phyloP scores from a whole-genome alignment of 1,284 basidiomycete species.

The Moesziomyces parantarcticus region DNA sequence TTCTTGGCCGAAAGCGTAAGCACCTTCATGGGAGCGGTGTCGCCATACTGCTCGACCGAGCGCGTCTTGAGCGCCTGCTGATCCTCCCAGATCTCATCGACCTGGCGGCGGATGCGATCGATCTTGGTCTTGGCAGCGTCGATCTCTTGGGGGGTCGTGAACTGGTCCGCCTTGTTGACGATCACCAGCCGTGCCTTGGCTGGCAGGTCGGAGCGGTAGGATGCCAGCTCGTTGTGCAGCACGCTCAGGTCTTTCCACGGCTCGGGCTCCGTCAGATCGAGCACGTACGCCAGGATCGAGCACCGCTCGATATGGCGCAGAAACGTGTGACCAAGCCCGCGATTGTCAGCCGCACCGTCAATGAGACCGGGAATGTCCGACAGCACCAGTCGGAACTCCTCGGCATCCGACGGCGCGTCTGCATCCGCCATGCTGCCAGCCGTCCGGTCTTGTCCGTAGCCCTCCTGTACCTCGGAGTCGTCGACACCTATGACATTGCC shows the following conservation, averaged over 20 bases:
- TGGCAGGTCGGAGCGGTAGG: slow-evolving; percentile 81
- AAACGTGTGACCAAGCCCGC: slow-evolving; percentile 93
- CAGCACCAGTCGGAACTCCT: slow-evolving; percentile 83
- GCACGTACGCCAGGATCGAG: slow-evolving; percentile 87
- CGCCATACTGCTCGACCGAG: background rate
- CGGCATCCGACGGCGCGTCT: slow-evolving; percentile 75
- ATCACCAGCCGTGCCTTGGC: slow-evolving; percentile 74
- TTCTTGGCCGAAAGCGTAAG: slow-evolving; percentile 42
- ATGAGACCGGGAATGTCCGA: slow-evolving; percentile 98
- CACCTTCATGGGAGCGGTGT: slow-evolving; percentile 18
- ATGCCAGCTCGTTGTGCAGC: slow-evolving; percentile 83
- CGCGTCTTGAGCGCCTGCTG: slow-evolving; percentile 4
- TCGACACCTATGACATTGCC: slow-evolving; percentile 46
- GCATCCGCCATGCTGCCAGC: slow-evolving; percentile 70
- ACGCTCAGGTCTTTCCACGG: slow-evolving; percentile 78
- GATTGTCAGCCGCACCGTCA: slow-evolving; percentile 82
- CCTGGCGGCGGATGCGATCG: slow-evolving; percentile 15
- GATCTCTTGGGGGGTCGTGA: slow-evolving; percentile 10
- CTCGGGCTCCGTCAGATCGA: slow-evolving; percentile 78
- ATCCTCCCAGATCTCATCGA: slow-evolving; percentile 20
- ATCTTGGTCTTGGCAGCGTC: slow-evolving; percentile 31
- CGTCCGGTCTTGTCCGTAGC: slow-evolving; percentile 23
- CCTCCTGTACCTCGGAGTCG: slow-evolving; percentile 30
- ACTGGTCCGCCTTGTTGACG: slow-evolving; percentile 88
- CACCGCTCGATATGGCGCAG: slow-evolving; percentile 92